Evolutionary conservation across 2,329 filamentous ascomycete genomes (phyloP), one percentile per base, ranked within the genome.

Genomic region (Aspergillus sp.): DNA sequence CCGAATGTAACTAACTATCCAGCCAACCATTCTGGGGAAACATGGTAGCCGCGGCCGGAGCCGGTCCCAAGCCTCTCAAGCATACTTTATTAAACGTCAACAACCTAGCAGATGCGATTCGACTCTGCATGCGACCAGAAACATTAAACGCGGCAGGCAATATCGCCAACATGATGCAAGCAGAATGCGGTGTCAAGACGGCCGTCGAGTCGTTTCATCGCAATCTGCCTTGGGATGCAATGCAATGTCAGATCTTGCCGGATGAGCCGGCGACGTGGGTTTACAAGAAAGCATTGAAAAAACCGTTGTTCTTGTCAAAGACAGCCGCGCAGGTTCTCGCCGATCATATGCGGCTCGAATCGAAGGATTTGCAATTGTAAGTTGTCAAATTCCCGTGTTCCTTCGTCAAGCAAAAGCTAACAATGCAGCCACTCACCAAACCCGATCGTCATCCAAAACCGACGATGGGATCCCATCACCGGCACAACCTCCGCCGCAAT

Each of bases 1-100:
- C 39, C 3, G 15, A 49, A 30, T 4, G 20, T 49, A 12, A 4
- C 13, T 32, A 41, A 42, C 43, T 20, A 4, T 37, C 5, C 10
- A 64, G 60, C 53, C 77, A 80, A 54, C 73, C 72, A 1, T 79
- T 80, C 56, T 80, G 77, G 77, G 77, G 75, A 6, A 59, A 70
- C 13, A 77, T 78, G 73, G 67, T 80, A 2, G 72, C 73, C 6
- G 61, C 62, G 44, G 70, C 74, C 1, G 73, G 74, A 4, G 76
- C 76, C 22, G 77, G 77, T 0, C 73, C 76, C 2, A 54, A 61
- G 4, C 76, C 76, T 0, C 72, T 79, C 12, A 71, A 74, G 0
- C 66, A 74, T 52, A 70, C 71, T 42, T 55, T 66, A 13, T 63
- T 80, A n/a, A 74, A 67, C 1, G 60, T 68, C 3, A 60, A 71